Base-by-base conservation (phyloP, 2,329 filamentous ascomycete species). In the Myriosclerotinia duriaeana region DNA sequence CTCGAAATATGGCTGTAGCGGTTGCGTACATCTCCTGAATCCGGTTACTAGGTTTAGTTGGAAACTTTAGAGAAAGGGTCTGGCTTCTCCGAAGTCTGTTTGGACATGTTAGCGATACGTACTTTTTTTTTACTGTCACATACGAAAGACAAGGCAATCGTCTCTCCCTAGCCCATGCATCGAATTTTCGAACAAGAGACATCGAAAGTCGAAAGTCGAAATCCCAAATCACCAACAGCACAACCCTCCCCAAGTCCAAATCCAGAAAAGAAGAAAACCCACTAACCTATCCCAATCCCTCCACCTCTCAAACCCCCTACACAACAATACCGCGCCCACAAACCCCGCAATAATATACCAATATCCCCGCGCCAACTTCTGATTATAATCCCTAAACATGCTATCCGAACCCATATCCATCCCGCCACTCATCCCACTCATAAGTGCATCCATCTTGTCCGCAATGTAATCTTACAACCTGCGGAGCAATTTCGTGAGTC, bases 261-360 rank as follows among this genome's bases (percentile, higher is more conserved):
- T 38, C 44, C 53, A 12, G 38, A 52, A 17, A 60, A 38, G 42
- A n/a, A 40, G 22, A 22, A 50, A 50, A 30, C 17, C 17, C 30
- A 72, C 67, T 68, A 52, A 73, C 71, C 72, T 70, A 50, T 66
- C 66, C 65, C 69, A 68, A 68, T 69, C 69, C 50, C 74, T 66
- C 69, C 67, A 67, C 56, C 63, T 68, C 53, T 73, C 67, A 40
- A 73, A 44, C 12, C 53, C 66, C 50, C 70, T 66, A 34, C 71
- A 36, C 8, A 71, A n/a, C 14, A 74, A 26, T 58, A 70, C 58
- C 38, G 70, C 68, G 5, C 68, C 72, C 22, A 70, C n/a, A 34
- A 82, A 80, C 20, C 78, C 81, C 9, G 80, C 84, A 48, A 86
- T 77, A 44, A 85, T 80, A 72, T 87, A 88, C 86, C 86, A 88